A percentile compares a stretch with the other conserved stretches of the same genome.
Evolutionary conservation across 176 grass and related monocot genomes (phyloP).

Genomic region (Paspalum vaginatum): DNA sequence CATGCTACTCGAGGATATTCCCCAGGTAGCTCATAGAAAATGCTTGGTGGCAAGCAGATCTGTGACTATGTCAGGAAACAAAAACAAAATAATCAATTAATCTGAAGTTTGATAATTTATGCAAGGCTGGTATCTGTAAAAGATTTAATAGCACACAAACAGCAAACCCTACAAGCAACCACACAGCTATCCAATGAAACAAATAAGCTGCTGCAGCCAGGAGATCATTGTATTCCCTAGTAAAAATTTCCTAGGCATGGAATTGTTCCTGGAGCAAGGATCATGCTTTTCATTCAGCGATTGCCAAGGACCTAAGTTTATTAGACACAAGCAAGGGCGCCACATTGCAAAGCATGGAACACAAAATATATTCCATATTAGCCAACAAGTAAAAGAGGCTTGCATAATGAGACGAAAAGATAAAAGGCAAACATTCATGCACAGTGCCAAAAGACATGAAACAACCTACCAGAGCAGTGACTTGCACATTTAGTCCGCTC

Average conservation of each 20-base stretch:
- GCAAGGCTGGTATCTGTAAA: neutral
- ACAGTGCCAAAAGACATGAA: neutral
- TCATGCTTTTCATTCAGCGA: slow-evolving; percentile 1
- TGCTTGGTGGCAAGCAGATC: neutral
- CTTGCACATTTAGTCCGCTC: slow-evolving; percentile 65
- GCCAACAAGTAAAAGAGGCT: slow-evolving; percentile 3
- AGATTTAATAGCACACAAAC: neutral
- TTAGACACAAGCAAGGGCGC: neutral
- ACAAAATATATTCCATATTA: slow-evolving; percentile 9
- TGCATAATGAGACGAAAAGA: slow-evolving; percentile 11
- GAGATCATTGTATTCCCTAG: neutral
- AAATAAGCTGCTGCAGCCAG: neutral
- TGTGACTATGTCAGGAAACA: too few species aligned
- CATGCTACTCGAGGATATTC: neutral
- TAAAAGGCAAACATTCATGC: neutral
- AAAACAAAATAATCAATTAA: neutral
- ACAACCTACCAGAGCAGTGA: slow-evolving; percentile 77
- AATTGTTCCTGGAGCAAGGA: neutral
- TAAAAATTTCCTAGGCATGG: neutral
- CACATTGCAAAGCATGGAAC: neutral
- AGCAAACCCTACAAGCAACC: slow-evolving; percentile 6
- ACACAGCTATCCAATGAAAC: neutral
- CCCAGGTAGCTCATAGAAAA: neutral
- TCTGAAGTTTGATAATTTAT: neutral
- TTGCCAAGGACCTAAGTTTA: neutral